phyloP scores from a whole-genome alignment of 1,284 basidiomycete species.

The Cryptococcus jaspeensis region DNA sequence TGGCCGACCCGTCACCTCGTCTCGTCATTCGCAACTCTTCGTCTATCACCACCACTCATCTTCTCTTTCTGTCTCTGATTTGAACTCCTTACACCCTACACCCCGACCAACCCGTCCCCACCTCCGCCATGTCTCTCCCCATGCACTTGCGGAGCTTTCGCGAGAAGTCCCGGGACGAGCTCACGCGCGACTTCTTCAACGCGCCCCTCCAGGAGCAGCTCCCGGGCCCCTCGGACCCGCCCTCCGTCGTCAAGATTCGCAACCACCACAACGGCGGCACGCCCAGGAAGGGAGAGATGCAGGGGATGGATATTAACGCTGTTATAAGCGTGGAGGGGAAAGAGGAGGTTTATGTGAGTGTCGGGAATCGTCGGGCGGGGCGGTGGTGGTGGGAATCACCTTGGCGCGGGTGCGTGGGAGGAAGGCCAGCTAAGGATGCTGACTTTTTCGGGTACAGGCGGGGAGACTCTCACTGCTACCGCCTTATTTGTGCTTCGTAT shows the following conservation, averaged over 20 bases:
- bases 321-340: slow-evolving; percentile 79
- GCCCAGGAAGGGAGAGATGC: slow-evolving; percentile 16
- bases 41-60: not conserved
- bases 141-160: slow-evolving; percentile 79
- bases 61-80: not conserved
- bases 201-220: slow-evolving; percentile 57
- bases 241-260: slow-evolving; percentile 34
- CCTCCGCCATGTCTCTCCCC: slow-evolving; percentile 53
- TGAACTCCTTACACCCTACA: not conserved
- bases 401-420: not conserved
- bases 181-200: slow-evolving; percentile 79
- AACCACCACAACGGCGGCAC: not conserved
- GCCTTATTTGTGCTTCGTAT: slow-evolving; percentile 88
- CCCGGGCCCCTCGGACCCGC: slow-evolving; percentile 33
- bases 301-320: slow-evolving; percentile 83
- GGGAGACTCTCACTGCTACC: slow-evolving; percentile 87
- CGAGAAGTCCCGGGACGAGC: slow-evolving; percentile 82
- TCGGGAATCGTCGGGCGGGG: not conserved
- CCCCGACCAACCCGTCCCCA: not conserved
- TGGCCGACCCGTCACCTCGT: not conserved
- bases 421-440: too few species aligned
- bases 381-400: not conserved
- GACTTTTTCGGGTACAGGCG: slow-evolving; percentile 59
- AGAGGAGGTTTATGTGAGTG: slow-evolving; percentile 88
- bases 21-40: not conserved